Percentiles rank a stretch among this genome's conserved stretches.
Conservation (phyloP, 225 moss, liverwort and hornwort genomes). For the Physcomitrellopsis africana region DNA sequence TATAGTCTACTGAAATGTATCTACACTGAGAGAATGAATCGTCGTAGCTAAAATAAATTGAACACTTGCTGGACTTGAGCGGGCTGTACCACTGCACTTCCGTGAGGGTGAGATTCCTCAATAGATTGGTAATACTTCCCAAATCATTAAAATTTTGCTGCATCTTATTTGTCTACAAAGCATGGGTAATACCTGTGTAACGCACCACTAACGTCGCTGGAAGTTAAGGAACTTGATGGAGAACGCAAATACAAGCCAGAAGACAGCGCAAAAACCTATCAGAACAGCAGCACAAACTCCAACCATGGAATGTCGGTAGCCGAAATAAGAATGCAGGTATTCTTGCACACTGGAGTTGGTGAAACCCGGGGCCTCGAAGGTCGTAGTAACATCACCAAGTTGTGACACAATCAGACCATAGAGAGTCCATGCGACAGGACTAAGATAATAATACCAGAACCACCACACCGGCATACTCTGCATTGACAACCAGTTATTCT, state of each 20-base stretch:
- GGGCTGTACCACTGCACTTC: too few species aligned
- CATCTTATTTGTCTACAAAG: not conserved
- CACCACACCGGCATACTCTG: not conserved
- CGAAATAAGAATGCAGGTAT: not conserved
- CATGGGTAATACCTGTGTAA: not conserved
- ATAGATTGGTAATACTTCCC: not conserved
- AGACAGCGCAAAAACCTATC: not conserved
- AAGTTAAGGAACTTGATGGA: not conserved
- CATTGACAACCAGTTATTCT: not conserved
- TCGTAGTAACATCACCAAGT: not conserved
- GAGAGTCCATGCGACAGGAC: not conserved
- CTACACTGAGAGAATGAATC: not conserved
- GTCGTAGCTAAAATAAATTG: too few species aligned
- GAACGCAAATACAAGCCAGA: not conserved
- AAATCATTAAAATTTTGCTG: not conserved
- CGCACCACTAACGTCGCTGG: not conserved
- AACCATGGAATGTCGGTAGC: not conserved
- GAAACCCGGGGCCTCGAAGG: too few species aligned
- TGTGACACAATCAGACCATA: not conserved
- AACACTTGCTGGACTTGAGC: not conserved
- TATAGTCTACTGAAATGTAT: not conserved
- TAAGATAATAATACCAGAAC: not conserved
- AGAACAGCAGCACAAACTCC: not conserved
- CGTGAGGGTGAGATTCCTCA: too few species aligned
- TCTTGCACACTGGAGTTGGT: not conserved